Evolutionary conservation across 768 basidiomycete species (phyloP), one percentile per base, ranked within the genome.

Genomic region (Termitomyces sp.): DNA sequence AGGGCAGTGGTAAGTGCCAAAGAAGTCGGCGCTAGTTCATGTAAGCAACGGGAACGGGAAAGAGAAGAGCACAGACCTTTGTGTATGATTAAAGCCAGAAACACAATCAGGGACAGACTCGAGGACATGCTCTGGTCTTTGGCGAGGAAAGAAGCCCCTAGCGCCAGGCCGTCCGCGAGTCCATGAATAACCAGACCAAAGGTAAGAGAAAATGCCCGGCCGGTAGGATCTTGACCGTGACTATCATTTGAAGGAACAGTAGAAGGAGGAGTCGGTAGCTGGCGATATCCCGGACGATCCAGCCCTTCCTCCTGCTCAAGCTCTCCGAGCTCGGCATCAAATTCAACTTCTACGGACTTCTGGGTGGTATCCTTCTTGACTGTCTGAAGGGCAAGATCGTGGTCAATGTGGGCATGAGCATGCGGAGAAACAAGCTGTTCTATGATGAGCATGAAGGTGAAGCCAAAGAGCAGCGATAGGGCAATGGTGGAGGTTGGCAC

Each of bases 81-180:
- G 74, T 98, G 97, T 23, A 98, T 78, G 50, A 92, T 79, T 44
- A 99, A 82, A 3, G 97, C 95, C 26, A 97, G 68, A 69, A 98
- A 98, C 4, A 99, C 89, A 46, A 98, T 78, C 10, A 93, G 67
- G 1, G 95, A 91, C 35, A 98, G 69, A 38, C 76, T 78, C 26
- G 75, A 76, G 18, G 76, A 72, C 58, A 63, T 68, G 10, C 67
- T 75, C 0, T 69, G 67, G 10, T 63, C 59, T 54, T 67, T 60
- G 3, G 70, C 70, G 40, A 87, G 73, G 13, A 82, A 79, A 3
- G 90, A 88, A 20, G 94, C 89, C 26, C 96, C 97, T 41, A 98
- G 76, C 2, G 93, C 93, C 58, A 97, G 85, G 4, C 97, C 95
- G 71, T 99, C 97, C 0, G 94, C 91, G 50, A 95, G 78, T 1